Percentiles rank a stretch among this genome's conserved stretches.
These are phyloP conservation scores for Priceomyces melissophilus DNA, from an alignment of 805 yeast genomes.

Conservation along the genomic window DNA sequence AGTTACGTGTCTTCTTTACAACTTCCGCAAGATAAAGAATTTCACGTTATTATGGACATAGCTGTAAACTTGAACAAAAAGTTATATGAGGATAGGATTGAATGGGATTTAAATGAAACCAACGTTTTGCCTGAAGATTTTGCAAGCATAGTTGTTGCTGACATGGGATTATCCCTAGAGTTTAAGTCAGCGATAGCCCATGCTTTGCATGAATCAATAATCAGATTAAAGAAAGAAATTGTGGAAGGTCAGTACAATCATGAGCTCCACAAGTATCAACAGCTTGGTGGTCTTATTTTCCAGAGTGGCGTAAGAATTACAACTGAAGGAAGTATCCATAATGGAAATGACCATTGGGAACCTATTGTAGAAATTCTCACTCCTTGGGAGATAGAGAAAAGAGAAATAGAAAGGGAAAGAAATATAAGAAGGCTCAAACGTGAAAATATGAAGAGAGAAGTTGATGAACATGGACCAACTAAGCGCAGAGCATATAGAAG, in stretches of 20 bases:
- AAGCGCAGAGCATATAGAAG: slow-evolving; percentile 44
- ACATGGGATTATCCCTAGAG: slow-evolving; percentile 79
- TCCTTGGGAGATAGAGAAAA: slow-evolving; percentile 89
- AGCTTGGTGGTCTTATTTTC: slow-evolving; percentile 39
- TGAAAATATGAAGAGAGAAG: slow-evolving; percentile 71
- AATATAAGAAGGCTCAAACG: slow-evolving; percentile 88
- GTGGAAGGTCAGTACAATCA: slow-evolving; percentile 52
- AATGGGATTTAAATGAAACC: slow-evolving; percentile 73
- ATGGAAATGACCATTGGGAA: slow-evolving; percentile 79
- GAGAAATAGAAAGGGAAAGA: slow-evolving; percentile 93
- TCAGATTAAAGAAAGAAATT: slow-evolving; percentile 77
- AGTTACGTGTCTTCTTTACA: slow-evolving; percentile 59
- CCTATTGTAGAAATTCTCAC: slow-evolving; percentile 84
- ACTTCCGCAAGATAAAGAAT: slow-evolving; percentile 54
- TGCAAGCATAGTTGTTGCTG: slow-evolving; percentile 78
- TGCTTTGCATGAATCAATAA: slow-evolving; percentile 74
- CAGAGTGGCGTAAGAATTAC: slow-evolving; percentile 41
- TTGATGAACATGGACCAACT: slow-evolving; percentile 27
- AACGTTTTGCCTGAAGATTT: slow-evolving; percentile 76
- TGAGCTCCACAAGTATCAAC: slow-evolving; percentile 42
- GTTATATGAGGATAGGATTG: slow-evolving; percentile 86
- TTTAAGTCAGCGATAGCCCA: slow-evolving; percentile 88
- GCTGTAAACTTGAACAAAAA: slow-evolving; percentile 80
- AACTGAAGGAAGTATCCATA: slow-evolving; percentile 66
- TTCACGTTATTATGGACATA: slow-evolving; percentile 75